phyloP scores from a whole-genome alignment of 2,329 filamentous ascomycete genomes.

The Fusarium brevicatenulatum region DNA sequence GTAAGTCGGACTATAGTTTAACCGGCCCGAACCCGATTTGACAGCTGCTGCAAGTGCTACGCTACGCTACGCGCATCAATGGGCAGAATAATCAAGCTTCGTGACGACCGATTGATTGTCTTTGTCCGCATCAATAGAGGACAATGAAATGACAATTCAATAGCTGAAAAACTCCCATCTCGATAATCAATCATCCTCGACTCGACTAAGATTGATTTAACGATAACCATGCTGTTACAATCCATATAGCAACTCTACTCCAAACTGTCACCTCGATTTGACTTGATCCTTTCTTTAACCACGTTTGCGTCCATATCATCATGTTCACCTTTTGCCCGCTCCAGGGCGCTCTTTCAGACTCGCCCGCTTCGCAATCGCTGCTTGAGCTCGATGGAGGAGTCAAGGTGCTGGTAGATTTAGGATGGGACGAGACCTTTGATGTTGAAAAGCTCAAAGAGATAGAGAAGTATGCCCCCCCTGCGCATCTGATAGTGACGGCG shows the following conservation, averaged over 20 bases:
- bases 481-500: not conserved
- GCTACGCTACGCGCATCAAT: constrained; percentile 33
- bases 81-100: constrained; percentile 34
- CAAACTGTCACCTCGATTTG: constrained; percentile 6
- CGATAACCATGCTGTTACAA: constrained; percentile 37
- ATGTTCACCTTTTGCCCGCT: constrained; percentile 98
- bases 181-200: not conserved
- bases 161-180: constrained; percentile 20
- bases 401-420: constrained; percentile 93
- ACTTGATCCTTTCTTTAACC: constrained; percentile 21
- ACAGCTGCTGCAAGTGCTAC: constrained; percentile 22
- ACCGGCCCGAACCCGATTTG: constrained; percentile 25
- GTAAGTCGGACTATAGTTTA: constrained; percentile 40
- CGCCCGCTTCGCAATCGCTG: constrained; percentile 90
- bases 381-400: constrained; percentile 96
- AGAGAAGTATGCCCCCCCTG: constrained; percentile 74
- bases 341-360: constrained; percentile 88
- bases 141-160: constrained; percentile 31
- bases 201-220: not conserved
- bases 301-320: constrained; percentile 42
- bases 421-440: constrained; percentile 95
- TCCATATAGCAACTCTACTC: constrained; percentile 25
- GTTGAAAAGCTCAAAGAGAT: constrained; percentile 83
- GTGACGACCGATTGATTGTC: constrained; percentile 35
- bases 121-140: constrained; percentile 34